Base-by-base conservation (phyloP, 306 rosid genomes). In the Fragaria ananassa region DNA sequence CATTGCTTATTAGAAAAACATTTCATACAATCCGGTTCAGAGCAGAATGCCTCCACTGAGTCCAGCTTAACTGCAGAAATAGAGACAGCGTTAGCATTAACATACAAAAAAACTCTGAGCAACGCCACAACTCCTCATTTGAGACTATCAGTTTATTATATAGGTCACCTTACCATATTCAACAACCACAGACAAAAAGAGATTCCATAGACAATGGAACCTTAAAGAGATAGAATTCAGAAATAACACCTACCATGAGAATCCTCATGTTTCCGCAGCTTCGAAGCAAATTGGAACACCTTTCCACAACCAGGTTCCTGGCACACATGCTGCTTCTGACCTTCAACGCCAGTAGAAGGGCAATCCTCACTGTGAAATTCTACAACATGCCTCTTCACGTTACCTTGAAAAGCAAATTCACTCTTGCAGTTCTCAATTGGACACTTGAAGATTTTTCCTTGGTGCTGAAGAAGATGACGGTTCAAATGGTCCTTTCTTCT, bases 401-500 rank as follows among this genome's bases (percentile, higher is more conserved):
- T 87, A 64, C 89, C 72, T 56, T 85, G 80, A 45, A 19, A 63
- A 49, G 54, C 21, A 87, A 92, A 95, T 17, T 78, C 87, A 29
- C 47, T 46, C 56, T 77, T 85, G 76, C 98, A 95, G 67, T 74
- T 82, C 84, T 84, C 92, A 61, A 89, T 15, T 10, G 90, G 88
- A 74, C 98, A 94, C 74, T 80, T 86, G 27, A 94, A 90, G 46
- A 81, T 83, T 42, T 84, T 85, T 62, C 93, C 95, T 78, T 85
- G 70, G 81, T 94, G 98, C 50, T 70, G 88, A 61, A 89, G 85
- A 84, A 84, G 85, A 77, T 95, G 98, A 6, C 93, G 96, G 60
- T 86, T 90, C 82, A 95, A 81, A 79, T 95, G 98, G 82, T 95
- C 98, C 85, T 92, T 92, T 81, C 98, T 89, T 86, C 95, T 78